Evolutionary conservation across 345 rosid species (phyloP), one percentile per base, ranked within the genome.

Genomic region (Eutrema japonicum): DNA sequence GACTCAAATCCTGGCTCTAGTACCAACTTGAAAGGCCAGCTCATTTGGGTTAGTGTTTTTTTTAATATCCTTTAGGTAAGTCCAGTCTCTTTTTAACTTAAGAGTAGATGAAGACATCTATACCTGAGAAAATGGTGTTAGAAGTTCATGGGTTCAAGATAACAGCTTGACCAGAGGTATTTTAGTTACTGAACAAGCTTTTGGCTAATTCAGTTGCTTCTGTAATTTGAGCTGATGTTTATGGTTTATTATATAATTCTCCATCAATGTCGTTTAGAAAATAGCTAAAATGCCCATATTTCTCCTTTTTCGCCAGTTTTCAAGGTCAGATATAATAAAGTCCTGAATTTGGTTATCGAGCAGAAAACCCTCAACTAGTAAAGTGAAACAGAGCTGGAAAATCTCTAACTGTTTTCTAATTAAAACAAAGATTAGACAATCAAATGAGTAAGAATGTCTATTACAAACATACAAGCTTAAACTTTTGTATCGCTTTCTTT

Each of bases 1-100:
- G 87, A 90, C 90, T 22, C 99, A 92, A 79, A 90, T 96, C 74
- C 74, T 96, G 74, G 89, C 98, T 47, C 83, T 92, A 3, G 85
- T 96, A 70, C 99, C 98, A 7, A 84, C 90, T 26, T 86, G 75
- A 76, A 74, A 68, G 35, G 42, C 69, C 29, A 26, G 30, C 11
- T 68, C 73, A 35, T 60, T 43, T 36, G 38, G 38, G 38, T 50
- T 47, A 26, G 12, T 9, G 37, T 35, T 10, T 48, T 16, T 5
- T 58, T 41, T n/a, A 43, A 13, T 29, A 41, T 48, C 49, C 45
- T 18, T 37, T 66, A 57, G 66, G 50, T 16, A 66, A 66, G 45
- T 41, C 47, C 36, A 48, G 51, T 32, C 61, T 59, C 73, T 41
- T 59, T 32, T 67, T 18, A 58, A 59, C 37, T n/a, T 41, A 75